phyloP scores from a whole-genome alignment of 2,329 filamentous ascomycete species.

The Phoma sp. region DNA sequence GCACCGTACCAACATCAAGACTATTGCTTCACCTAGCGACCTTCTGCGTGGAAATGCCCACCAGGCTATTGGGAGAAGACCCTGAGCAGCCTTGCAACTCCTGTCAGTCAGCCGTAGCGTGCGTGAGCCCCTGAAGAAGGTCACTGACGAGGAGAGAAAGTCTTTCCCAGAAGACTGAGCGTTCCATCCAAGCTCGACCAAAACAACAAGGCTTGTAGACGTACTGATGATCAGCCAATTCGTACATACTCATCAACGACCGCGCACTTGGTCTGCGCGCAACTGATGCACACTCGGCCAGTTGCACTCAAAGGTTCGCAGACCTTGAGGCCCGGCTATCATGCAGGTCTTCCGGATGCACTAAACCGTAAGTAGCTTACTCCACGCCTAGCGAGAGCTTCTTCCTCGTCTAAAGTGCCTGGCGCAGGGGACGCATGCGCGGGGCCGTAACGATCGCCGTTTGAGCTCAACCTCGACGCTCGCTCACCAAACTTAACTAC shows the following conservation, averaged over 20 bases:
- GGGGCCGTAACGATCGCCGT: constrained; percentile 20
- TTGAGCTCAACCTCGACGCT: constrained; percentile 19
- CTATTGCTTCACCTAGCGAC: constrained; percentile 18
- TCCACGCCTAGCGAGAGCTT: constrained; percentile 3
- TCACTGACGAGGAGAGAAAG: not conserved
- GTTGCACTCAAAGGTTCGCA: not conserved
- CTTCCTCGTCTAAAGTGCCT: constrained; percentile 1
- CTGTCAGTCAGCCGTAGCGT: constrained; percentile 1
- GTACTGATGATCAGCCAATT: not conserved
- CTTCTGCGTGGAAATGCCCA: not conserved
- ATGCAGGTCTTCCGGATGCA: not conserved
- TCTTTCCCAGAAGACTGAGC: not conserved
- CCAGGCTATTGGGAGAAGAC: not conserved
- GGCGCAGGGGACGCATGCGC: constrained; percentile 9
- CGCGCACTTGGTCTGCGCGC: not conserved
- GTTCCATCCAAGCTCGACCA: not conserved
- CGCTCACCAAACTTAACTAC: constrained; percentile 17
- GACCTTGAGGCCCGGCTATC: not conserved
- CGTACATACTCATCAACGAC: not conserved
- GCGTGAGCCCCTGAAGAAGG: not conserved
- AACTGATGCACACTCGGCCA: not conserved
- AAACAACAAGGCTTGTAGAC: not conserved
- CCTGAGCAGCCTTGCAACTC: constrained; percentile 1
- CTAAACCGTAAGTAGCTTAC: not conserved
- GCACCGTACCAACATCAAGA: not conserved